phyloP scores from a whole-genome alignment of 352 stramenopile genomes.

The Thalassiosira mediterranea region DNA sequence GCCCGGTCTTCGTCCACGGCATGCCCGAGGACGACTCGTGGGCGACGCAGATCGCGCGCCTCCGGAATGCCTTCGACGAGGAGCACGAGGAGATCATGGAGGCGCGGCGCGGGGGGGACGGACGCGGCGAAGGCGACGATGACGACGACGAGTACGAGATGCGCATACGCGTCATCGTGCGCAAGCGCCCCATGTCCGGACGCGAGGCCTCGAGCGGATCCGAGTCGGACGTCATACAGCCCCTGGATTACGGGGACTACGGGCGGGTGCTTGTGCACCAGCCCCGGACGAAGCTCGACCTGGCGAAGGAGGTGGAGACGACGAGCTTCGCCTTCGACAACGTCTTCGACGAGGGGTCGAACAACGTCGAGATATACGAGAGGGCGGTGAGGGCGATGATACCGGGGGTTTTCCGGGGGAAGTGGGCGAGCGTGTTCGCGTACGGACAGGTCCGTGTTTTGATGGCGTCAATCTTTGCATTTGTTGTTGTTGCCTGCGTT shows the following conservation, averaged over 20 bases:
- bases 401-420: slow-evolving; percentile 91
- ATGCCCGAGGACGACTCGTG: slow-evolving; percentile 59
- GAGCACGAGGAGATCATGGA: slow-evolving; percentile 62
- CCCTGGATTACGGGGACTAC: slow-evolving; percentile 66
- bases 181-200: slow-evolving; percentile 93
- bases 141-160: slow-evolving; percentile 76
- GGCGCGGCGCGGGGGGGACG: no score
- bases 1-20: slow-evolving; percentile 54
- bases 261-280: slow-evolving; percentile 90
- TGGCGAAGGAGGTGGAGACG: slow-evolving; percentile 96
- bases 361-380: slow-evolving; percentile 92
- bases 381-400: slow-evolving; percentile 90
- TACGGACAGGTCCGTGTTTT: slow-evolving; percentile 84
- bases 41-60: slow-evolving; percentile 53
- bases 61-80: slow-evolving; percentile 58
- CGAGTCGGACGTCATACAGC: slow-evolving; percentile 80
- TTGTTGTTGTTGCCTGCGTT: slow-evolving; percentile 34
- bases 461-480: no score
- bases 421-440: slow-evolving; percentile 91
- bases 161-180: slow-evolving; percentile 93
- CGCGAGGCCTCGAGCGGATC: slow-evolving; percentile 76
- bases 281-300: slow-evolving; percentile 95
- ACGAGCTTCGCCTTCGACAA: slow-evolving; percentile 91
- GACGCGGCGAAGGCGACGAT: slow-evolving; percentile 12
- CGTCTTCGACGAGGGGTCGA: slow-evolving; percentile 91